A percentile compares a stretch with the other conserved stretches of the same genome.
Evolutionary conservation across 1,284 basidiomycete genomes (phyloP).

Genomic region (Agaricales sp.): DNA sequence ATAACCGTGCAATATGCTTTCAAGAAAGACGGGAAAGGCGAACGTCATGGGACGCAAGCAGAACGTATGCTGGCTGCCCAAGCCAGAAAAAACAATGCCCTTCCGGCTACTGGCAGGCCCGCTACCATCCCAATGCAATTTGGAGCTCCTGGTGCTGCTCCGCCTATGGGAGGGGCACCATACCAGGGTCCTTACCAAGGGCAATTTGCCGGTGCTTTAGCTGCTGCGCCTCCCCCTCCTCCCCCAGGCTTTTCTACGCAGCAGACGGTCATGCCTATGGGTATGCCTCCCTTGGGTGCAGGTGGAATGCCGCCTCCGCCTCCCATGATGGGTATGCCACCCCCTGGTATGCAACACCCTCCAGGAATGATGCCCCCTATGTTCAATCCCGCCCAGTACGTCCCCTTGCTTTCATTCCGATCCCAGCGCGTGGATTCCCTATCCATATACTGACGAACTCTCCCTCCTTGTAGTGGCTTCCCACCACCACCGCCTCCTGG

Average conservation of each 20-base stretch:
- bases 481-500: conserved; percentile 53
- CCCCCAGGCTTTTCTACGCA: conserved; percentile 64
- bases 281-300: conserved; percentile 30
- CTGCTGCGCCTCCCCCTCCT: conserved; percentile 45
- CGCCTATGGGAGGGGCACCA: conserved; percentile 44
- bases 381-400: conserved; percentile 23
- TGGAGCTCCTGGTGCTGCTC: conserved; percentile 39
- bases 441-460: conserved; percentile 37
- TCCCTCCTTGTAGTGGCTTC: conserved; percentile 40
- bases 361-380: conserved; percentile 12
- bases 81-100: conserved; percentile 88
- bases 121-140: conserved; percentile 62
- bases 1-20: conserved; percentile 96
- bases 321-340: conserved; percentile 23
- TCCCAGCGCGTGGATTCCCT: no score
- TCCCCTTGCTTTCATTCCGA: no score
- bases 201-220: conserved; percentile 80
- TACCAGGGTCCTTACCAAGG: conserved; percentile 71
- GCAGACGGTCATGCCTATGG: conserved; percentile 51
- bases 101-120: conserved; percentile 63
- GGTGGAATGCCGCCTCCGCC: conserved; percentile 12
- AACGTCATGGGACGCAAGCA: conserved; percentile 91
- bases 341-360: conserved; percentile 5
- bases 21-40: conserved; percentile 98
- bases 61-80: conserved; percentile 93